Conservation (phyloP, 495 filamentous ascomycete genomes). For the Margaritispora aquatica region DNA sequence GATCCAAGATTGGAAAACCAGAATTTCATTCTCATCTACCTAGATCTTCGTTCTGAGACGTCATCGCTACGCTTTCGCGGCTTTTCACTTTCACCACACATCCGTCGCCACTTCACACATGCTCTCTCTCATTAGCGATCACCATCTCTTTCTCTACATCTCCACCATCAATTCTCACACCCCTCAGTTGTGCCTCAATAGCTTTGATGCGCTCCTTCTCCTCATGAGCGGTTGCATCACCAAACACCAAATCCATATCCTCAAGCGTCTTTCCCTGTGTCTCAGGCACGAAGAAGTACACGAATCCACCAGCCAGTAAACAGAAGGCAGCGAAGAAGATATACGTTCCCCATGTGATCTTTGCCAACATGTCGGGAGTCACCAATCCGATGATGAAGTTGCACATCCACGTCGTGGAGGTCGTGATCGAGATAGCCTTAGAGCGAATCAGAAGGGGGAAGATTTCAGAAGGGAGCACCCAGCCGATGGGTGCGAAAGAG, state of each 20-base stretch:
- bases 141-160: constrained; percentile 21
- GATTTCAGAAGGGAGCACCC: constrained; percentile 58
- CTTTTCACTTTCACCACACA: too few species aligned
- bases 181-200: constrained; percentile 22
- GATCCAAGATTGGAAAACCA: too few species aligned
- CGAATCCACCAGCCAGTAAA: constrained; percentile 10
- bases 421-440: constrained; percentile 31
- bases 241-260: constrained; percentile 29
- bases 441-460: constrained; percentile 54
- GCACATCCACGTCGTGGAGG: constrained; percentile 20
- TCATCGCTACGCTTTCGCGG: too few species aligned
- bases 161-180: constrained; percentile 24
- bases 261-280: constrained; percentile 25
- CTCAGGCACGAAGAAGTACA: constrained; percentile 26
- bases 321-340: constrained; percentile 52
- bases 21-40: too few species aligned
- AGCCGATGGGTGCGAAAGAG: constrained; percentile 60
- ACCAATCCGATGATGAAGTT: constrained; percentile 51
- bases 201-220: constrained; percentile 17
- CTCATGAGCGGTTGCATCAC: constrained; percentile 19
- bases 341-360: constrained; percentile 56
- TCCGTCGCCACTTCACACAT: background rate
- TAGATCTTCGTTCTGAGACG: too few species aligned
- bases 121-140: constrained; percentile 17
- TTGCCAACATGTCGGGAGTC: constrained; percentile 52